Evolutionary conservation across 805 yeast species (phyloP).

Genomic region (Candida easanensis): DNA sequence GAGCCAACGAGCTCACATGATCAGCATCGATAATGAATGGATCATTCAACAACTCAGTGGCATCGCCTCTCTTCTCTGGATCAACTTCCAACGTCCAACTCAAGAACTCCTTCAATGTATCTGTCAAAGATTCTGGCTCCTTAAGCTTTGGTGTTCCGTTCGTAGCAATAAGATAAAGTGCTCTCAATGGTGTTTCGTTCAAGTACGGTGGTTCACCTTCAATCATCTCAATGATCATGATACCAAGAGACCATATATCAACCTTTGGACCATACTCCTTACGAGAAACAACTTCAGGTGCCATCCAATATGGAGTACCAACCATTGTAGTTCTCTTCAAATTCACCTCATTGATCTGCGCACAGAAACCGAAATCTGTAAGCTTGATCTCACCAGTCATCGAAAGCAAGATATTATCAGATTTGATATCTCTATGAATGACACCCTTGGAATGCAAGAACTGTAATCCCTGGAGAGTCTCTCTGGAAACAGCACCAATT

Average conservation of each 20-base stretch:
- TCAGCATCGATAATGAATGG: conserved; percentile 66
- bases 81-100: conserved; percentile 91
- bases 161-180: conserved; percentile 89
- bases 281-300: conserved; percentile 95
- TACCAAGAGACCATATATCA: conserved; percentile 97
- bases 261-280: conserved; percentile 96
- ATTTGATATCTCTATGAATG: conserved; percentile 93
- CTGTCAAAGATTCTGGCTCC: conserved; percentile 77
- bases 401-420: conserved; percentile 85
- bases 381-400: conserved; percentile 86
- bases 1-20: conserved; percentile 59
- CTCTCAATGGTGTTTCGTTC: conserved; percentile 93
- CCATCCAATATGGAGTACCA: conserved; percentile 99
- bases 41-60: conserved; percentile 82
- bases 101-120: conserved; percentile 64
- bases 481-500: conserved; percentile 92
- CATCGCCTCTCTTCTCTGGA: conserved; percentile 83
- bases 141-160: conserved; percentile 94
- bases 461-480: conserved; percentile 80
- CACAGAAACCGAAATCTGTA: conserved; percentile 97
- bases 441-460: conserved; percentile 91
- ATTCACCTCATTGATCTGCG: conserved; percentile 79
- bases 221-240: conserved; percentile 97
- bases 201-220: conserved; percentile 99
- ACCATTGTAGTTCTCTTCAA: conserved; percentile 96